These are phyloP conservation scores for Rutstroemia sp. DNA, from an alignment of 2,329 filamentous ascomycete genomes.

Conservation along the genomic window DNA sequence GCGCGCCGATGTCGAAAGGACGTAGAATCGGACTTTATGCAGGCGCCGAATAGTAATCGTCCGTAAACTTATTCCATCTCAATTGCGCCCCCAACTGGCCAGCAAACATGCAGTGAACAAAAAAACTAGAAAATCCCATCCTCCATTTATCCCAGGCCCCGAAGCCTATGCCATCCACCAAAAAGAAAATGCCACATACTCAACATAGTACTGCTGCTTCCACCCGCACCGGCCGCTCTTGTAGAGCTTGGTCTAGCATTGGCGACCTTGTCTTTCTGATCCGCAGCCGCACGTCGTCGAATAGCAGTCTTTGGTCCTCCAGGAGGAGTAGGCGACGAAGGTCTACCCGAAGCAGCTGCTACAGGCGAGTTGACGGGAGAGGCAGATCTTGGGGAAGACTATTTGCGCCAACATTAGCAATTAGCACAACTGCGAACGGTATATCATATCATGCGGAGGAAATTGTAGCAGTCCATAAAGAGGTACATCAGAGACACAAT, in stretches of 20 bases:
- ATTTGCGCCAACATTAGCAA: neutral
- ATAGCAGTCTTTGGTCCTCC: slow-evolving; percentile 94
- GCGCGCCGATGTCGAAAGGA: too few relatives aligned
- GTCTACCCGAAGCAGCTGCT: slow-evolving; percentile 50
- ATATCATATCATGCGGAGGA: too few relatives aligned
- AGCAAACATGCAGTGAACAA: neutral
- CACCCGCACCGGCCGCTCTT: slow-evolving; percentile 85
- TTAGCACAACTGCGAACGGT: neutral
- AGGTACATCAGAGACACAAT: too few relatives aligned
- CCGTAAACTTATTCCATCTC: too few relatives aligned
- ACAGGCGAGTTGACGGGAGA: slow-evolving; percentile 48
- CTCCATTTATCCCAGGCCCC: too few relatives aligned
- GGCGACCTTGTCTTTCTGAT: slow-evolving; percentile 94
- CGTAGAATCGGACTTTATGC: too few relatives aligned
- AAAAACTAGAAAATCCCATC: too few relatives aligned
- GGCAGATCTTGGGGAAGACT: slow-evolving; percentile 37
- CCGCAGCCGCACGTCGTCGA: slow-evolving; percentile 87
- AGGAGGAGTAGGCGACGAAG: slow-evolving; percentile 80
- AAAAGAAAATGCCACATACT: slow-evolving; percentile 50
- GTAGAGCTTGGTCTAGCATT: slow-evolving; percentile 92
- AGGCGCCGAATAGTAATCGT: too few relatives aligned
- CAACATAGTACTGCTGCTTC: slow-evolving; percentile 97
- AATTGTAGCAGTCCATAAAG: neutral
- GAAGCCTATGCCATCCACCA: neutral
- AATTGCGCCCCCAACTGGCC: neutral